Evolutionary conservation across 805 yeast genomes (phyloP), one percentile per base, ranked within the genome.

Genomic region (Starmerella tilneyi): DNA sequence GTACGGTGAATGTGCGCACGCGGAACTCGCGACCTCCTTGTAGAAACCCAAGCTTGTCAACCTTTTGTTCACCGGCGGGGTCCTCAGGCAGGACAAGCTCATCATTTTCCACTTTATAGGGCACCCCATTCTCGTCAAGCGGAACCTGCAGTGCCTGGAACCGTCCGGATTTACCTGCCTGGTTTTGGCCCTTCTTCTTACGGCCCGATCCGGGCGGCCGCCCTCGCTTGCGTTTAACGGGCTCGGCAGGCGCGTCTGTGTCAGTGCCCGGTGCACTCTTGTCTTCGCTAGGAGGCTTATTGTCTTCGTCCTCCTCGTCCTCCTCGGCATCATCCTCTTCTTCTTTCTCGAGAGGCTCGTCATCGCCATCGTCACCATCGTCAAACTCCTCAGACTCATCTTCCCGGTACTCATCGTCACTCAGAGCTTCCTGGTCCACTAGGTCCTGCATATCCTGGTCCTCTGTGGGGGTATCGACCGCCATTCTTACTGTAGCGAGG

Each of bases 71-170:
- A 41, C 96, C 97, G 46, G 75, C 76, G 7, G 76, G 74, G 62
- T 89, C 96, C 51, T 73, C 80, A 1, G 81, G 81, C 13, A 85
- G 70, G 7, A 74, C 77, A 36, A 80, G 79, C 67, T 89, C 96
- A 59, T 86, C 95, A 57, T 80, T 74, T 19, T 67, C 68, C 5
- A 88, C 71, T 23, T 71, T 70, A 43, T 77, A 66, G 13, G 81
- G 79, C 46, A 76, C 74, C 2, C 94, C 94, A 22, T 77, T 74
- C 36, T 75, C 82, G 57, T 82, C 86, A 30, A 73, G 66, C 4
- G 74, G 74, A 37, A 61, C 45, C 52, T 52, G 54, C 44, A 50
- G 46, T 34, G 47, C 38, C 47, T 51, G 52, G 46, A 49, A 49
- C 26, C 53, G 36, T 11, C 49, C 51, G 20, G 49, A 34, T 47